These are phyloP conservation scores for Geotrichum ghanense DNA, from an alignment of 805 yeast species.

Conservation along the genomic window DNA sequence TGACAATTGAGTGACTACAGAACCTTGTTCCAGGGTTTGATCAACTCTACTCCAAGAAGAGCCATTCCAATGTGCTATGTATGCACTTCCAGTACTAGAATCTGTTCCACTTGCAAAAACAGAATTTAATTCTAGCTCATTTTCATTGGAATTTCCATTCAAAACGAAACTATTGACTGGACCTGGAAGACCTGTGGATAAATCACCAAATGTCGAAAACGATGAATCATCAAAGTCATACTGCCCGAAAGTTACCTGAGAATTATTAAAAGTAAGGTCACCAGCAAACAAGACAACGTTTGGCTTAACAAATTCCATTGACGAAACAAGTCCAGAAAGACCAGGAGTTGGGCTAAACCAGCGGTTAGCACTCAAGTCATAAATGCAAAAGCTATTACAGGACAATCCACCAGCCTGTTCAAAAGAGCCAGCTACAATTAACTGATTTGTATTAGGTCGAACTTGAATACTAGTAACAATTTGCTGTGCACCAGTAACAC, in stretches of 20 bases:
- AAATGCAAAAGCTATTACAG: slow-evolving; percentile 60
- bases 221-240: slow-evolving; percentile 38
- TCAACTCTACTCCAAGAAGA: slow-evolving; percentile 37
- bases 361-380: slow-evolving; percentile 38
- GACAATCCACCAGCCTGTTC: slow-evolving; percentile 41
- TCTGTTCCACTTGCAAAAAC: slow-evolving; percentile 32
- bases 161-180: slow-evolving; percentile 22
- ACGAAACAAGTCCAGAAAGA: slow-evolving; percentile 41
- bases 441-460: slow-evolving; percentile 28
- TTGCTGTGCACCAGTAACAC: slow-evolving; percentile 29
- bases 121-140: slow-evolving; percentile 19
- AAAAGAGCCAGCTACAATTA: slow-evolving; percentile 70
- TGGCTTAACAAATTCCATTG: slow-evolving; percentile 37
- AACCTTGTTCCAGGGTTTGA: slow-evolving; percentile 22
- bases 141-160: slow-evolving; percentile 27
- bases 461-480: slow-evolving; percentile 32
- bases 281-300: slow-evolving; percentile 40
- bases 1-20: slow-evolving; percentile 36
- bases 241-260: slow-evolving; percentile 34
- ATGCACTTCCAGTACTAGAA: slow-evolving; percentile 21
- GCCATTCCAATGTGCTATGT: slow-evolving; percentile 35
- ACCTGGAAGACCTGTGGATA: slow-evolving; percentile 16
- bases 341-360: slow-evolving; percentile 38
- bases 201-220: slow-evolving; percentile 15
- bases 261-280: slow-evolving; percentile 33